These are phyloP conservation scores for Metarhizium brunneum DNA, from an alignment of 2,329 filamentous ascomycete species.

Conservation along the genomic window DNA sequence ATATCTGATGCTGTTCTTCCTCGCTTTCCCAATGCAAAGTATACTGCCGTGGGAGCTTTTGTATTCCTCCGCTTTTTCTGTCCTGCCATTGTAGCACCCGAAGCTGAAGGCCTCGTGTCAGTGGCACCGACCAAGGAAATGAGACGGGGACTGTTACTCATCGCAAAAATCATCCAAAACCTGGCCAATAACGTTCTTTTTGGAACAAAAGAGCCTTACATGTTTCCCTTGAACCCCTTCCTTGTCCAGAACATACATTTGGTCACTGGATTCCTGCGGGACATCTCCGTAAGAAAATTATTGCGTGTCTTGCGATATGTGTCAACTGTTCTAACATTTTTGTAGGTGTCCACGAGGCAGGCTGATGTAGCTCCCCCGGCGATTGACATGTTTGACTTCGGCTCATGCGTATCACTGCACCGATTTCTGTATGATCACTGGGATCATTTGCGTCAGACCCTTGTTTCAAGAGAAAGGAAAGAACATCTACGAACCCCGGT, in stretches of 20 bases:
- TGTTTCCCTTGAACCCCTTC: conserved; percentile 63
- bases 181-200: conserved; percentile 64
- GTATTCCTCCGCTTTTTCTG: conserved; percentile 66
- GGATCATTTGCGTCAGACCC: conserved; percentile 58
- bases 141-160: conserved; percentile 57
- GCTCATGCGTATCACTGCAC: conserved; percentile 60
- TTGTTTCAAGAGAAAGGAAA: conserved; percentile 49
- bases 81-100: conserved; percentile 61
- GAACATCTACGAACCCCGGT: conserved; percentile 46
- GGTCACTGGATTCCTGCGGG: conserved; percentile 56
- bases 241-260: conserved; percentile 58
- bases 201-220: conserved; percentile 62
- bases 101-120: conserved; percentile 56
- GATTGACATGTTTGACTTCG: conserved; percentile 54
- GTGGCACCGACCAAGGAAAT: conserved; percentile 57
- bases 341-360: conserved; percentile 37
- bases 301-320: neutral
- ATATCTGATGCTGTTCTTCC: conserved; percentile 55
- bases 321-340: neutral
- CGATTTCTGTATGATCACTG: conserved; percentile 63
- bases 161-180: conserved; percentile 64
- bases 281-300: conserved; percentile 48
- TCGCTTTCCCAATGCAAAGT: conserved; percentile 60
- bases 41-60: conserved; percentile 62
- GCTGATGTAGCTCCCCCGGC: conserved; percentile 29